Conservation (phyloP, 2,329 filamentous ascomycete genomes). For the Scopulariopsis brevicaulis region DNA sequence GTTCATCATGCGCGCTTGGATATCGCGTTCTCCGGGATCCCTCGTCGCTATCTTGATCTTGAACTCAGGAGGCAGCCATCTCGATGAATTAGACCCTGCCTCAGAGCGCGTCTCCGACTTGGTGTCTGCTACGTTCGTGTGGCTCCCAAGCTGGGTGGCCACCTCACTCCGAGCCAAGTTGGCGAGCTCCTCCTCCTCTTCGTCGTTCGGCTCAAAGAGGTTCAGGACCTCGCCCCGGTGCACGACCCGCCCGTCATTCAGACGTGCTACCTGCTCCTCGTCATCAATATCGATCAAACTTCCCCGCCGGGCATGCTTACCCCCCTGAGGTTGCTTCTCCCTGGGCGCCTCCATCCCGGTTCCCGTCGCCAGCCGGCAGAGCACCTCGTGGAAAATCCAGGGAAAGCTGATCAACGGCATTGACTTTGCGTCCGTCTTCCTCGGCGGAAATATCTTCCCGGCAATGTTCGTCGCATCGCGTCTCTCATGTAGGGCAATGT, state of each 20-base stretch:
- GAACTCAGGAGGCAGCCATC: neutral
- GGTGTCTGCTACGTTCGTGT: neutral
- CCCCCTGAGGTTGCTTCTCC: neutral
- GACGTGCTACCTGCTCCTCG: neutral
- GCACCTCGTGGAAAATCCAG: conserved; percentile 71
- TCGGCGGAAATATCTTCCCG: conserved; percentile 12
- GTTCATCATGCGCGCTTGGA: neutral
- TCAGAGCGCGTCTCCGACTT: neutral
- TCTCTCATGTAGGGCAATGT: conserved; percentile 40
- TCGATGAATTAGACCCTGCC: neutral
- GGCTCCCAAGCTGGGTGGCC: neutral
- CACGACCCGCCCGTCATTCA: conserved; percentile 9
- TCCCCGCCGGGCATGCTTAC: neutral
- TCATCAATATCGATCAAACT: neutral
- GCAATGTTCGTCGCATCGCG: conserved; percentile 18
- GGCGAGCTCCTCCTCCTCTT: conserved; percentile 16
- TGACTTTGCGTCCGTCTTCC: conserved; percentile 20
- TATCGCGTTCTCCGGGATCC: neutral
- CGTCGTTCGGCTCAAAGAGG: conserved; percentile 54
- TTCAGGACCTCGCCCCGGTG: conserved; percentile 15
- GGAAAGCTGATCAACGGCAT: conserved; percentile 89
- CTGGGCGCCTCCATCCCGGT: neutral
- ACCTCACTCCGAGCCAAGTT: neutral
- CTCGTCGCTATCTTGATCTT: neutral
- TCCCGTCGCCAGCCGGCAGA: conserved; percentile 54